Base-by-base conservation (phyloP, 306 rosid species). In the Cyclanthera cordifolia region DNA sequence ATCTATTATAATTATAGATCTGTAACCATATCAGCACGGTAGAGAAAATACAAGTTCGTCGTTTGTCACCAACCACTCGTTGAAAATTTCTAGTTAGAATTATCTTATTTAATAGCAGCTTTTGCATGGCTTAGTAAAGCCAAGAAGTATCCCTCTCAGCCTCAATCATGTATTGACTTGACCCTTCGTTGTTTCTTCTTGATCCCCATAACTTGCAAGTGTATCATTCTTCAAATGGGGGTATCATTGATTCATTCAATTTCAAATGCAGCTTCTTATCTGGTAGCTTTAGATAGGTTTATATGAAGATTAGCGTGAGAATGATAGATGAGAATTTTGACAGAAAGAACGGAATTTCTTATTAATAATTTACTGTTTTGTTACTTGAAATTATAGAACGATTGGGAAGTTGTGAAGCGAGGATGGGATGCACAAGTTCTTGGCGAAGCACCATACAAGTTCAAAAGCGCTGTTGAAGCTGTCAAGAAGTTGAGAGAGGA, bases 401-500 rank as follows among this genome's bases (percentile, higher is more conserved):
- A 94, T 66, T 94, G 99, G 99, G 51, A 46, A 19, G 99, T 94
- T 65, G 96, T 94, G 79, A 94, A 94, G 72, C 86, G 99, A 47
- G 99, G 99, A n/a, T 94, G 99, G 99, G 91, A 94, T 82, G 99
- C 99, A 60, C 99, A 94, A 77, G 99, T 94, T 80, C 99, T 94
- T 56, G 99, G 99, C 43, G 96, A 94, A 85, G 99, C 97, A 25
- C 96, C 99, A 49, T 6, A 82, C 72, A 88, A 94, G 72, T 90
- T 94, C 72, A 85, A 23, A 68, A 88, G 8, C 78, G 88, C 87
- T 17, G 48, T 90, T 77, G 99, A 94, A 75, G 99, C 95, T 68
- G 79, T 94, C 75, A 88, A 94, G 85, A 88, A 47, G 54, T 80
- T 90, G 77, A 86, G 99, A 76, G 80, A 57, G 32, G 97, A 75